Evolutionary conservation across 768 basidiomycete genomes (phyloP).

Genomic region (Tricholoma hemisulphureum): DNA sequence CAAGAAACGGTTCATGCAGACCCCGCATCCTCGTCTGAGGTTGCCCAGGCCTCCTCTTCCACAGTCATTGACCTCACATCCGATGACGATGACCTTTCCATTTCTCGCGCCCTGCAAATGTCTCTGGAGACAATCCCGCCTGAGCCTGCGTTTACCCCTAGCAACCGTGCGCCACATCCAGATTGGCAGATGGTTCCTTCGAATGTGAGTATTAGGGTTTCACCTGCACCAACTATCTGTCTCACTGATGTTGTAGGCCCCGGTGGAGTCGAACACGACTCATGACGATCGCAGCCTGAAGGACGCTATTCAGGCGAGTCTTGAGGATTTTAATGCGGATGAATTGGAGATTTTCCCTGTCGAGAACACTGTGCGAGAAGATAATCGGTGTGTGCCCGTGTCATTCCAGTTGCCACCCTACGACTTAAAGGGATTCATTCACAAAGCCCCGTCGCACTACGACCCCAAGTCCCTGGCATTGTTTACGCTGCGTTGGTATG

Average conservation of each 20-base stretch:
- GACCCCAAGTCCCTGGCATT: constrained; percentile 49
- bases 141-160: constrained; percentile 53
- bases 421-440: background rate
- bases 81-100: constrained; percentile 51
- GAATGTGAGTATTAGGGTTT: constrained; percentile 43
- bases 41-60: constrained; percentile 20
- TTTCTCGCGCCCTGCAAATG: constrained; percentile 51
- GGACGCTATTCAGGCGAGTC: constrained; percentile 70
- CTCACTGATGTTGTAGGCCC: constrained; percentile 28
- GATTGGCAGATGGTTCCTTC: constrained; percentile 71
- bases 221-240: background rate
- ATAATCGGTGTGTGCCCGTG: constrained; percentile 50
- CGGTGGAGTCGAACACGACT: constrained; percentile 32
- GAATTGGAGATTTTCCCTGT: constrained; percentile 50
- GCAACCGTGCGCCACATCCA: constrained; percentile 59
- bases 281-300: constrained; percentile 63
- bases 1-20: constrained; percentile 18
- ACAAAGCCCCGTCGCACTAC: constrained; percentile 67
- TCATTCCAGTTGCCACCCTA: background rate
- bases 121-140: constrained; percentile 44
- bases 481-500: constrained; percentile 61
- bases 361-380: constrained; percentile 53
- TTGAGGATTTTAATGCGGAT: constrained; percentile 54
- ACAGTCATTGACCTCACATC: constrained; percentile 60
- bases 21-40: constrained; percentile 4